Conservation (phyloP, 768 basidiomycete genomes). For the Suillus placidus region DNA sequence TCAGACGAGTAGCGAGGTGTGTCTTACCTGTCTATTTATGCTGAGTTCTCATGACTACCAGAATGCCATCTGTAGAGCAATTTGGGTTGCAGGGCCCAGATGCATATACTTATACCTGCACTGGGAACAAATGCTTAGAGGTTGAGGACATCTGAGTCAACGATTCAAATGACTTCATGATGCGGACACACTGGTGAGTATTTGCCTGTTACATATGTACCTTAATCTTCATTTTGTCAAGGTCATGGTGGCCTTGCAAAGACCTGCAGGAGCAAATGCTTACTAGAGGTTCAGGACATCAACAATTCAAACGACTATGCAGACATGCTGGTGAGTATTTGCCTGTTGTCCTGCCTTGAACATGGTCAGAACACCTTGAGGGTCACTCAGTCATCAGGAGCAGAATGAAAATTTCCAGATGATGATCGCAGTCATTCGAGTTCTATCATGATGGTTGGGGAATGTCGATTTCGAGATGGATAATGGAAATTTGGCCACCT, state of each 20-base stretch:
- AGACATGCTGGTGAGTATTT: constrained; percentile 76
- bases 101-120: constrained; percentile 92
- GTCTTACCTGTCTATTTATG: constrained; percentile 18
- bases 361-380: constrained; percentile 83
- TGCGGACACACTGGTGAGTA: too few relatives aligned
- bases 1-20: constrained; percentile 84
- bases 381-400: constrained; percentile 75
- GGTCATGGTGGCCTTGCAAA: too few relatives aligned
- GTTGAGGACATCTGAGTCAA: too few relatives aligned
- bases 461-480: too few relatives aligned
- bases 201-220: too few relatives aligned
- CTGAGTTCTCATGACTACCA: constrained; percentile 14
- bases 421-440: too few relatives aligned
- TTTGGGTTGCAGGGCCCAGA: constrained; percentile 96
- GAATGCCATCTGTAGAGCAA: constrained; percentile 57
- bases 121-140: too few relatives aligned
- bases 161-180: too few relatives aligned
- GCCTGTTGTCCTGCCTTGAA: constrained; percentile 11
- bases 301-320: constrained; percentile 85
- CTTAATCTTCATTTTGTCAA: too few relatives aligned
- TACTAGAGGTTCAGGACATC: constrained; percentile 82
- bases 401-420: too few relatives aligned
- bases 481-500: too few relatives aligned
- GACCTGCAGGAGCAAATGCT: constrained; percentile 71
- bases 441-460: too few relatives aligned